Evolutionary conservation across 2,329 filamentous ascomycete species (phyloP).

Genomic region (Herpotrichia juniperi): DNA sequence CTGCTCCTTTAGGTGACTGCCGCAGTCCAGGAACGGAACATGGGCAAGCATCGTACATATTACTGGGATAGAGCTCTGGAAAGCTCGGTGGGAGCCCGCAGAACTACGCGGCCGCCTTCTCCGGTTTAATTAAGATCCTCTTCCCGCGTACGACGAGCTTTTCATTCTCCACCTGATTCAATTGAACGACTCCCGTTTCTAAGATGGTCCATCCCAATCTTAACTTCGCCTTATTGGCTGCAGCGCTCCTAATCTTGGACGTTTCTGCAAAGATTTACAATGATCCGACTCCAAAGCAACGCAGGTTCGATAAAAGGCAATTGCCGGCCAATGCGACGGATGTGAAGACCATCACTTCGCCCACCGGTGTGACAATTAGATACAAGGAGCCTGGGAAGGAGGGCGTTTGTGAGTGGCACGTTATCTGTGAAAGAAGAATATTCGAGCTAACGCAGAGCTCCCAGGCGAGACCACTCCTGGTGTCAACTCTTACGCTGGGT

Average conservation of each 20-base stretch:
- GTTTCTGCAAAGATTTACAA: not conserved
- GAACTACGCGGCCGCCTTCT: too few relatives aligned
- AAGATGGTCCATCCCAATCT: not conserved
- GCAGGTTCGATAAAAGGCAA: not conserved
- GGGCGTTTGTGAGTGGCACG: not conserved
- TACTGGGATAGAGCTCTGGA: too few relatives aligned
- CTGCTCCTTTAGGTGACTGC: too few relatives aligned
- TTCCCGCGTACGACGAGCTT: too few relatives aligned
- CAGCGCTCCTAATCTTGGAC: not conserved
- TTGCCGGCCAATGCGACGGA: constrained; percentile 50
- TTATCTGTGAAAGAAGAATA: not conserved
- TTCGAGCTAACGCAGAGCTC: constrained; percentile 12
- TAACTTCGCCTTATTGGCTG: not conserved
- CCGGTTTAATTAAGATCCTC: too few relatives aligned
- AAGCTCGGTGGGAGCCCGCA: too few relatives aligned
- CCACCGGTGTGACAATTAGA: constrained; percentile 53
- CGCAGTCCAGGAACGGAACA: too few relatives aligned
- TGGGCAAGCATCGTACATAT: too few relatives aligned
- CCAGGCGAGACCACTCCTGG: constrained; percentile 61
- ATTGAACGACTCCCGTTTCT: too few relatives aligned
- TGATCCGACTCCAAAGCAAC: not conserved
- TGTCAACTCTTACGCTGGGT: constrained; percentile 56
- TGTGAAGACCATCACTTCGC: constrained; percentile 53
- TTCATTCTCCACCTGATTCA: too few relatives aligned
- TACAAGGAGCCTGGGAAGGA: constrained; percentile 57